Evolutionary conservation across 208 protist genomes (phyloP), one percentile per base, ranked within the genome.

Genomic region (Acanthamoeba castellanii): DNA sequence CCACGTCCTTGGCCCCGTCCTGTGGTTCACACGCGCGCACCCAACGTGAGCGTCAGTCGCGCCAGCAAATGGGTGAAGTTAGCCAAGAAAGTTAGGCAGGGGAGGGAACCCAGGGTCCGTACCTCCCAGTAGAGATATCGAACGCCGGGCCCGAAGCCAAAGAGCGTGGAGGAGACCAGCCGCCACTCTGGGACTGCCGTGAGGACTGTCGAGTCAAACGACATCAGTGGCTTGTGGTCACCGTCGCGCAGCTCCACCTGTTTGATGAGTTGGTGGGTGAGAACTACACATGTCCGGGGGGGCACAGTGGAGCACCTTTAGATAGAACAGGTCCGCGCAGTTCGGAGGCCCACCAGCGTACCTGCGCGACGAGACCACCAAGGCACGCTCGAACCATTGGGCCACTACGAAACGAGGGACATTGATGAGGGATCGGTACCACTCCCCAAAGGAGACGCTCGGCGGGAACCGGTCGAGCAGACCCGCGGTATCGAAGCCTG

Each of bases 1-100:
- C 92, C 9, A 42, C 92, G 45, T 94, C 92, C 64, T 94, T 94
- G 50, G 27, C 92, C 14, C 92, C 92, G 37, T 94, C 92, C 92
- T 94, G 37, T 18, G 16, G 50, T 50, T 30, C 3, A n/a, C 87
- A 4, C 68, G 5, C 42, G 5, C 27, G 76, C 45, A 85, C 34
- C 32, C 16, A 37, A 85, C 1, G 16, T 89, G 20, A 57, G 47
- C 6, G 32, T 50, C 25, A 32, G 76, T n/a, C 76, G 27, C 16
- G 76, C 76, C 47, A 55, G 25, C 37, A 27, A 22, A 27, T 37
- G 34, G 32, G 32, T 37, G 37, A 37, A 37, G 37, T 37, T 37
- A 3, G 37, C 0, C 37, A 37, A 37, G 37, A 37, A 37, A 37
- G 37, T 3, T 37, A 37, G 37, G 37, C 37, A 37, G 37, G 3